Evolutionary conservation across 805 yeast species (phyloP), one percentile per base, ranked within the genome.

Genomic region (Maudiozyma saulgeensis): DNA sequence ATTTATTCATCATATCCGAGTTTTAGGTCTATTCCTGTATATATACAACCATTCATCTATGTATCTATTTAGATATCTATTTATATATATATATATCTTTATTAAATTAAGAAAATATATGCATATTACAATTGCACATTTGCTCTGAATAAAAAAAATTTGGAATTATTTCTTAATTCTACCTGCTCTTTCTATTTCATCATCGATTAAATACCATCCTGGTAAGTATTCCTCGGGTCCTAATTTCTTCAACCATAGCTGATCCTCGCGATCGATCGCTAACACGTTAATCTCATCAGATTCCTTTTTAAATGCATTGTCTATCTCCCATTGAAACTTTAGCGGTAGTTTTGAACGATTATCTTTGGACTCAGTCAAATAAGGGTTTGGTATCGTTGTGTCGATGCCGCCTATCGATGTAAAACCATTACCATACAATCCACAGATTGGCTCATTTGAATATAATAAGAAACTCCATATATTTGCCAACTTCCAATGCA

Each of bases 331-430:
- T 34, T 53, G 46, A 47, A 64, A 64, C 34, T 42, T 38, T 6
- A 51, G 46, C 3, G 41, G 13, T n/a, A 9, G 37, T 6, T 41
- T 26, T 2, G 9, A 28, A 4, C 19, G 11, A 21, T 45, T 35
- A 12, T 47, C 55, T 3, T 48, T 43, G 32, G 32, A 28, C 11
- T 53, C 54, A 26, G 56, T 58, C 45, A 85, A 63, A 49, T 69
- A 72, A 12, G 95, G 96, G 62, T 93, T 93, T 34, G 77, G 80
- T 2, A 75, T 58, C 0, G 99, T 91, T 41, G 80, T 77, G 49
- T 76, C 68, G 1, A 80, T 69, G 0, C 96, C 93, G 2, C 99
- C 99, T 18, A 93, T 67, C 0, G 96, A 87, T 0, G 99, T 90
- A 60, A 84, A 93, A 0, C 99, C 99, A 37, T 56, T 49, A 56